Percentiles rank a stretch among this genome's conserved stretches.
These are phyloP conservation scores for Microthlaspi erraticum DNA, from an alignment of 345 rosid genomes.

Conservation along the genomic window DNA sequence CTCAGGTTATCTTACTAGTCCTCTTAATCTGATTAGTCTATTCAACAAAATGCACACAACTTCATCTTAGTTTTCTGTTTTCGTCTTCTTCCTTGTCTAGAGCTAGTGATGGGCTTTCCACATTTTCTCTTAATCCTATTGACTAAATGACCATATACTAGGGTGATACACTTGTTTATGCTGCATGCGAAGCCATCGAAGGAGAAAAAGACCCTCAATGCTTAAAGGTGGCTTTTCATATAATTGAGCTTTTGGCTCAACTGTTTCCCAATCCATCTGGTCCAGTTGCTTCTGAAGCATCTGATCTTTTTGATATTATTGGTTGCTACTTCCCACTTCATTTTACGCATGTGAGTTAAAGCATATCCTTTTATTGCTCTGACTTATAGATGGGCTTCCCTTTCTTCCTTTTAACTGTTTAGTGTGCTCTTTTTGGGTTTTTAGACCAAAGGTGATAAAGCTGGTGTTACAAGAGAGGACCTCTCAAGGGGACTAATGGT, in stretches of 20 bases:
- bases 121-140: conserved; percentile 1
- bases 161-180: conserved; percentile 67
- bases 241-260: conserved; percentile 65
- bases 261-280: conserved; percentile 72
- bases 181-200: conserved; percentile 75
- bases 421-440: conserved; percentile 10
- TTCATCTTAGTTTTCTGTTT: conserved; percentile 12
- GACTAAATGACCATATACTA: conserved; percentile 35
- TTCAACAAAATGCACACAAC: neutral
- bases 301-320: conserved; percentile 66
- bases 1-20: neutral
- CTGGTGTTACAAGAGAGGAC: conserved; percentile 66
- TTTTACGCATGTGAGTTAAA: conserved; percentile 86
- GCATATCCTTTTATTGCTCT: conserved; percentile 8
- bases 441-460: conserved; percentile 67
- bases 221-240: conserved; percentile 75
- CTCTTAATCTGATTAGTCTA: neutral
- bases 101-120: conserved; percentile 12
- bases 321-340: conserved; percentile 88
- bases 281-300: conserved; percentile 61
- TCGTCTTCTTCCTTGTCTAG: conserved; percentile 1
- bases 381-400: conserved; percentile 1
- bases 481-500: conserved; percentile 84
- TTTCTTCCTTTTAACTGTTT: conserved; percentile 11
- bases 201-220: conserved; percentile 95